These are phyloP conservation scores for Clonostachys byssicola DNA, from an alignment of 2,329 filamentous ascomycete species.

Conservation along the genomic window DNA sequence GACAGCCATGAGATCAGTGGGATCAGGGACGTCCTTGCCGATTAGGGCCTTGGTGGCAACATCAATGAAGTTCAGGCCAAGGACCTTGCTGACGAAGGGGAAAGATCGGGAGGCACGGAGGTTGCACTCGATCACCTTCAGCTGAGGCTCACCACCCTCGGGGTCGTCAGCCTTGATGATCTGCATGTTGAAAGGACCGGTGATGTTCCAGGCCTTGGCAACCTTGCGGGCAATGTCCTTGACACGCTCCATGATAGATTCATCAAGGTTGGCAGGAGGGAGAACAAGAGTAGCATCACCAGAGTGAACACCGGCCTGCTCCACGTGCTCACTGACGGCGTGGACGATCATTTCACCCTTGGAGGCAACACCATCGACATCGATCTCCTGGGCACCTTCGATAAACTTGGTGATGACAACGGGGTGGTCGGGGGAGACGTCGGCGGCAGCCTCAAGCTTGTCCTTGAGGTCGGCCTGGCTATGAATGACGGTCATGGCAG, in stretches of 20 bases:
- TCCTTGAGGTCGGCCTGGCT: constrained; percentile 87
- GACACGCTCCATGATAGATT: constrained; percentile 74
- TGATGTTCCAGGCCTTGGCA: constrained; percentile 94
- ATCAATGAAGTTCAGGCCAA: constrained; percentile 95
- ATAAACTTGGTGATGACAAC: constrained; percentile 99
- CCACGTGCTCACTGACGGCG: constrained; percentile 91
- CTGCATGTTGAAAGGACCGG: constrained; percentile 99
- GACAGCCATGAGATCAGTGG: constrained; percentile 81
- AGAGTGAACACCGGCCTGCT: constrained; percentile 96
- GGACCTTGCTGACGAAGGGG: constrained; percentile 96
- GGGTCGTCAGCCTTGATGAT: constrained; percentile 89
- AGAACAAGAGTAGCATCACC: constrained; percentile 94
- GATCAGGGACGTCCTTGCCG: constrained; percentile 77
- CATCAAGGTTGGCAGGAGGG: constrained; percentile 76
- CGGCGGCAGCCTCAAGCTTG: constrained; percentile 85
- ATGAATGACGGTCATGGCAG: constrained; percentile 96
- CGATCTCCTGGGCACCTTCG: constrained; percentile 92
- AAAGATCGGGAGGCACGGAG: constrained; percentile 95
- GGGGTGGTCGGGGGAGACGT: constrained; percentile 92
- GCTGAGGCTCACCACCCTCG: constrained; percentile 67
- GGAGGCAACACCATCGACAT: constrained; percentile 89
- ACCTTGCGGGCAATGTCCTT: constrained; percentile 97
- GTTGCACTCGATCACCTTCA: constrained; percentile 99
- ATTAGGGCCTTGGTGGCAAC: constrained; percentile 90
- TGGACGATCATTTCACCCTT: constrained; percentile 85